Percentiles rank a stretch among this genome's conserved stretches.
These are phyloP conservation scores for Kingdonia uniflora DNA, from an alignment of 164 flowering plant species.

Conservation along the genomic window DNA sequence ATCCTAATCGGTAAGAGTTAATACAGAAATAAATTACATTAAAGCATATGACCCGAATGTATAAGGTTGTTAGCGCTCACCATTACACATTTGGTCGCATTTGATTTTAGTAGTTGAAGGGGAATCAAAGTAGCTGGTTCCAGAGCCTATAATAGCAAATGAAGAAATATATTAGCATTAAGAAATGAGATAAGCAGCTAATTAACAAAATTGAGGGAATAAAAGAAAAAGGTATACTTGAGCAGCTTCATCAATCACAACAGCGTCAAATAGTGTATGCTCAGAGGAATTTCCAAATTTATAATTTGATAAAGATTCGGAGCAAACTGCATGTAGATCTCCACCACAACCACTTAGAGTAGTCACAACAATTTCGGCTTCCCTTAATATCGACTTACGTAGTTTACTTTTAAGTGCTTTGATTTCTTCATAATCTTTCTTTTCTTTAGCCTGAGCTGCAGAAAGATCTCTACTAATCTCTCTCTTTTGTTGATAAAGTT, in stretches of 20 bases:
- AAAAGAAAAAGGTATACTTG: slow-evolving; percentile 39
- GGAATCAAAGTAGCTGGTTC: slow-evolving; percentile 98
- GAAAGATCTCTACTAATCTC: slow-evolving; percentile 55
- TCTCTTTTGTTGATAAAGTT: slow-evolving; percentile 61
- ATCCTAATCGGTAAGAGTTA: slow-evolving; percentile 8
- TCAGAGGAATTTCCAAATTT: slow-evolving; percentile 54
- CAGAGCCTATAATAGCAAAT: slow-evolving; percentile 47
- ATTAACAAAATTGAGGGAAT: neutral
- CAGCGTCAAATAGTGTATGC: slow-evolving; percentile 72
- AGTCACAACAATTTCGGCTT: slow-evolving; percentile 85
- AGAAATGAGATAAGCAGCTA: neutral
- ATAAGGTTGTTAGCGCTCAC: slow-evolving; percentile 22
- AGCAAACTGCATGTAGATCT: slow-evolving; percentile 76
- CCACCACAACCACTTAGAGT: slow-evolving; percentile 99
- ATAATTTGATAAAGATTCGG: slow-evolving; percentile 42
- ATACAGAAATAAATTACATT: neutral
- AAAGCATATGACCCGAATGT: too few relatives aligned
- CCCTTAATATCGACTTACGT: slow-evolving; percentile 62
- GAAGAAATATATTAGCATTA: neutral
- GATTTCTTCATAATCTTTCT: slow-evolving; percentile 55
- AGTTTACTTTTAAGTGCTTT: slow-evolving; percentile 51
- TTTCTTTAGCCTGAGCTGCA: slow-evolving; percentile 65
- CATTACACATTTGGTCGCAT: slow-evolving; percentile 74
- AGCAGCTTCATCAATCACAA: slow-evolving; percentile 98
- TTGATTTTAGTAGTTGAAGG: slow-evolving; percentile 82